Evolutionary conservation across 1,139 yeast genomes (phyloP).

Genomic region (Meyerozyma guilliermondii): DNA sequence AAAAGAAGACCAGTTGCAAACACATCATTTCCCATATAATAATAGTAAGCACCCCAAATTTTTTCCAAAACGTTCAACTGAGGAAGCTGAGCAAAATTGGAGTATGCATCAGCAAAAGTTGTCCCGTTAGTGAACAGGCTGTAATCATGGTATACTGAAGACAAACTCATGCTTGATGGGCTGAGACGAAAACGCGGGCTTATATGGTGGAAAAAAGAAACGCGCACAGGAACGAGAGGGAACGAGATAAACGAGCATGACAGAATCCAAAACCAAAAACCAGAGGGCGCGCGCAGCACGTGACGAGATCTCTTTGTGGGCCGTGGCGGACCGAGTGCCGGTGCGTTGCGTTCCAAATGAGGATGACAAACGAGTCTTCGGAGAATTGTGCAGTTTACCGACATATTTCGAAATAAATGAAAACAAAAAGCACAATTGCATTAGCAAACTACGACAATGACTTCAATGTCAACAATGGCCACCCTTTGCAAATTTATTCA

Average conservation of each 20-base stretch:
- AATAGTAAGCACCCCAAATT: slow-evolving; percentile 77
- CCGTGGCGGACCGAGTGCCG: too few species aligned
- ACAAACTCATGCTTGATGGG: not conserved
- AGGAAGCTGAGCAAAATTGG: slow-evolving; percentile 26
- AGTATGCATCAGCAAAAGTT: slow-evolving; percentile 30
- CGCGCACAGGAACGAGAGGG: not conserved
- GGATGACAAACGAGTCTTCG: too few species aligned
- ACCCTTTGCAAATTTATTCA: not conserved
- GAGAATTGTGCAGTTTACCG: too few species aligned
- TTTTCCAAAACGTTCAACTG: slow-evolving; percentile 43
- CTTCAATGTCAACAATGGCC: not conserved
- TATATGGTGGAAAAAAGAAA: not conserved
- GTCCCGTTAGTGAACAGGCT: slow-evolving; percentile 36
- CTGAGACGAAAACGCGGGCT: not conserved
- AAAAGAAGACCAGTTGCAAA: slow-evolving; percentile 81
- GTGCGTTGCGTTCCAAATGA: too few species aligned
- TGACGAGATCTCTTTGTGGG: too few species aligned
- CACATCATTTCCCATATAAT: slow-evolving; percentile 66
- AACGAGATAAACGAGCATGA: not conserved
- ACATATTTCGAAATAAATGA: too few species aligned
- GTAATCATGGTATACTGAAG: slow-evolving; percentile 36
- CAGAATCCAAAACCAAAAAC: too few species aligned
- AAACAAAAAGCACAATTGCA: too few species aligned
- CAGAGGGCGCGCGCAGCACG: too few species aligned
- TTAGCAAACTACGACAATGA: too few species aligned